Base-by-base conservation (phyloP, 2,329 filamentous ascomycete genomes). In the Fusarium brevicatenulatum region DNA sequence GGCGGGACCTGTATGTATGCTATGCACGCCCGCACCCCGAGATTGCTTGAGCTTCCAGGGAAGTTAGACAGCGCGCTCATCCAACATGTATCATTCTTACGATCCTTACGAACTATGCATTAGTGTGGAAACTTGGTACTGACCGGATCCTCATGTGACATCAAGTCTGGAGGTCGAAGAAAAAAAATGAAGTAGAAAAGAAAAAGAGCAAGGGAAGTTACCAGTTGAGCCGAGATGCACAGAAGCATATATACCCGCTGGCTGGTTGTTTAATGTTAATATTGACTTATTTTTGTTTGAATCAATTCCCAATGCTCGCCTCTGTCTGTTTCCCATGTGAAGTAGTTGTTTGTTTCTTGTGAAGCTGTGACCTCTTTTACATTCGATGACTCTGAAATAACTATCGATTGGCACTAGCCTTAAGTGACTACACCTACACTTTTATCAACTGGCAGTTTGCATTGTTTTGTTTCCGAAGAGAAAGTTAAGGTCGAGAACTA, bases 101-200 rank as follows among this genome's bases (percentile, higher is more conserved):
- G 86, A 87, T 89, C 86, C 85, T 88, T 88, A 86, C 83, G 84
- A 86, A 82, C 80, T 74, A 78, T 77, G 75, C 72, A 77, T 78
- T 79, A 75, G 73, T 76, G 78, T 73, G 73, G 71, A 76, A 65
- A 68, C 66, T 74, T 66, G 67, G 74, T 68, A 62, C 67, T 76
- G 62, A 43, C 62, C 52, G 39, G 58, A 64, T 56, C 68, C 63
- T 65, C 47, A 55, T 71, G 46, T 69, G 66, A 65, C 58, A 46
- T 71, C 11, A 68, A 60, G 71, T 67, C 61, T 49, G 30, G 50
- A 63, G 73, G 71, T 73, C 55, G 58, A 66, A 59, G 62, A 69
- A 71, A 65, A 74, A 65, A 74, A 52, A 21, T 46, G 63, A 73
- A 61, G 34, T 53, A 70, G 57, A 71, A 77, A 75, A 72, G 68